Base-by-base conservation (phyloP, 768 basidiomycete genomes). In the Lactarius akahatsu region DNA sequence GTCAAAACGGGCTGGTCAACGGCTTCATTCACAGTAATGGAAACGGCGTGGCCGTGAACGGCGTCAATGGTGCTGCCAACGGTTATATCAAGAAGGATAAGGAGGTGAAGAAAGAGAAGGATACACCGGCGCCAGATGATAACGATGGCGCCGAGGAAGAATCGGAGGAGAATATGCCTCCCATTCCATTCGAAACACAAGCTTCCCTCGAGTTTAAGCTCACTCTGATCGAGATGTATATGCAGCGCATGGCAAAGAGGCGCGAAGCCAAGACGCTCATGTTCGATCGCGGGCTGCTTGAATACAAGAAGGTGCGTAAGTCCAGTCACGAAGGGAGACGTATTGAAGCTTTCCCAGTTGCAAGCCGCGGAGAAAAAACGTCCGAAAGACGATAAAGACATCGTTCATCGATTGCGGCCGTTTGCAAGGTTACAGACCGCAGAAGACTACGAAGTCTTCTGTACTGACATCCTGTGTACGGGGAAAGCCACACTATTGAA, bases 291-390 rank as follows among this genome's bases (percentile, higher is more conserved):
- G 94, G 94, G 1, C 78, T 99, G 61, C 80, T 96, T 57, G 94
- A 97, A 71, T 94, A 96, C 75, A 98, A 96, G 77, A 94, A 95
- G 87, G 96, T 94, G 66, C 59, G 82, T 72, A 40, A 56, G 26
- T 23, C 26, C 36, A 50, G 59, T 59, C 58, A 40, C 16, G 40
- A 36, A 50, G 36, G 52, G 38, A 59, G 59, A 8, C n/a, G 55
- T 64, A 67, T 70, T 62, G 68, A 71, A 41, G 70, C 61, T 54
- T 59, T 38, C 59, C 43, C 66, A 97, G 96, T 90, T 94, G 80
- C 88, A 91, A 82, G 91, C 92, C 11, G 83, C 84, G 3, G 96
- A 99, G 71, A 91, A 96, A 79, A 98, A 97, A 75, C 82, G 94
- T 20, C 84, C 85, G 9, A 89, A 91, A 71, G 96, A 98, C 68